These are phyloP conservation scores for Leccinum broughii DNA, from an alignment of 768 basidiomycete genomes.

Conservation along the genomic window DNA sequence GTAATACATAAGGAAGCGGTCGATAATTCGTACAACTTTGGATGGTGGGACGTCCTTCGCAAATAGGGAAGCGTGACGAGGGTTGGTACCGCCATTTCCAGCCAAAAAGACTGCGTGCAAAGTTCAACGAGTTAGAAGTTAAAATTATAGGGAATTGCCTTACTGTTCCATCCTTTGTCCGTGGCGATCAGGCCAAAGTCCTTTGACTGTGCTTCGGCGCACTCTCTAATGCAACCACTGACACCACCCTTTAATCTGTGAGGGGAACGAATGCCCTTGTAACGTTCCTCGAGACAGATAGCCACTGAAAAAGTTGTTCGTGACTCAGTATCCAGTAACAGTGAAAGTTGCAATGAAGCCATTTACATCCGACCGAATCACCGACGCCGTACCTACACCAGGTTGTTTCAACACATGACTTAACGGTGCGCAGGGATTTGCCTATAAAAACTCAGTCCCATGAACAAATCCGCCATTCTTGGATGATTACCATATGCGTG, in stretches of 20 bases:
- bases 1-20: slow-evolving; percentile 67
- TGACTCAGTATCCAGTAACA: not conserved
- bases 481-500: too few species aligned
- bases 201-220: slow-evolving; percentile 73
- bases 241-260: slow-evolving; percentile 80
- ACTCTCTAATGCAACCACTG: slow-evolving; percentile 72
- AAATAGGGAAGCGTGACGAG: slow-evolving; percentile 63
- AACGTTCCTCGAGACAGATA: slow-evolving; percentile 68
- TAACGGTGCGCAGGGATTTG: slow-evolving; percentile 68
- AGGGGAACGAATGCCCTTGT: slow-evolving; percentile 67
- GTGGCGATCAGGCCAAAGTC: slow-evolving; percentile 80
- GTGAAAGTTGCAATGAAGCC: not conserved
- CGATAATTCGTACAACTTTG: slow-evolving; percentile 62
- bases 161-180: slow-evolving; percentile 77
- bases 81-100: slow-evolving; percentile 68
- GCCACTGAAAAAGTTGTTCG: slow-evolving; percentile 45
- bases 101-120: slow-evolving; percentile 46
- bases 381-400: slow-evolving; percentile 75
- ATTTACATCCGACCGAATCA: slow-evolving; percentile 61
- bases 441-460: too few species aligned
- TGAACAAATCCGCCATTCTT: too few species aligned
- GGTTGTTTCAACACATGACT: slow-evolving; percentile 72
- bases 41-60: slow-evolving; percentile 66
- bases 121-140: not conserved
- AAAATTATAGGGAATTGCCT: slow-evolving; percentile 10